Evolutionary conservation across 805 yeast genomes (phyloP), one percentile per base, ranked within the genome.

Genomic region (Sugiyamaella floridensis): DNA sequence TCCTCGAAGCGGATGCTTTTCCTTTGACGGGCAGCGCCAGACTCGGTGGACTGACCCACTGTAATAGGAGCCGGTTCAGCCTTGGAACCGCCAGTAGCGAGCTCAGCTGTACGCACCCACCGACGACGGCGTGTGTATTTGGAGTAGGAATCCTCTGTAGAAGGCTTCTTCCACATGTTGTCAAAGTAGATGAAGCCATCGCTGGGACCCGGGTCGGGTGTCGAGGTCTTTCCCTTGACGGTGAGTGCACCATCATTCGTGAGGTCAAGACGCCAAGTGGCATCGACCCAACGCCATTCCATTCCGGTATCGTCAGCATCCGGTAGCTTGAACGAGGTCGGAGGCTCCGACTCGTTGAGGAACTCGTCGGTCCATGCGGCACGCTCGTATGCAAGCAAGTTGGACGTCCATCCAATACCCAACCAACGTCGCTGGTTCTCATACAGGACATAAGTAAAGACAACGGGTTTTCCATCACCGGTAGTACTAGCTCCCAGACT

Each of bases 351-450:
- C 65, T 89, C 96, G 67, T 90, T 92, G 57, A 89, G 73, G 64
- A 89, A 90, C 67, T 90, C 97, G 66, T 92, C 99, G 0, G 98
- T 90, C 97, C 98, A 92, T 2, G 98, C 85, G 0, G 96, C 83
- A 65, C 99, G 79, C 70, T 92, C 99, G 65, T 92, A 92, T 48
- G 95, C 84, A 56, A 93, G 76, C 65, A 93, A 75, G 64, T 89
- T 89, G 14, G 95, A 76, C 0, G 98, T 92, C 99, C 99, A 92
- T 11, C 99, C 99, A 61, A 92, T 87, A 12, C 97, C 98, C 41
- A 92, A 75, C 99, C 99, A 92, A 62, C 95, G 82, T 64, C 99
- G 81, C 72, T 92, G 98, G 67, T 92, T 92, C 67, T 92, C 99
- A 68, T 83, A 90, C 10, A 93, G 74, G 1, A 89, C 97, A 68